Conservation (phyloP, 441 rosid genomes). For the Bruguiera hainesii region DNA sequence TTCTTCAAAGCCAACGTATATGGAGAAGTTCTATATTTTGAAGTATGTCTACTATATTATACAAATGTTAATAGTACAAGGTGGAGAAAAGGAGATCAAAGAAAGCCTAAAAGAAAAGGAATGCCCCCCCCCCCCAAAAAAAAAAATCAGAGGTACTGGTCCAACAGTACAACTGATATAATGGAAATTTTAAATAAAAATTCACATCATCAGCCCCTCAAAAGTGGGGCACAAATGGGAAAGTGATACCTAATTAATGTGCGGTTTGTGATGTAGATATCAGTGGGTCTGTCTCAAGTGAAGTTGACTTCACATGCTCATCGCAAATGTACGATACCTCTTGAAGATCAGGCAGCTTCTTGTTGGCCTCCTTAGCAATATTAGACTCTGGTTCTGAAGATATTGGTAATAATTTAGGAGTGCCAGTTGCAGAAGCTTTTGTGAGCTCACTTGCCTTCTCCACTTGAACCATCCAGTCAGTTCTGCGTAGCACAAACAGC, state of each 20-base stretch:
- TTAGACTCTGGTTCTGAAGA: conserved; percentile 18
- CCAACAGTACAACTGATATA: conserved; percentile 14
- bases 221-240: conserved; percentile 35
- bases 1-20: neutral
- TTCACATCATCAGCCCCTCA: conserved; percentile 26
- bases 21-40: neutral
- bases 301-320: conserved; percentile 34
- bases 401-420: conserved; percentile 21
- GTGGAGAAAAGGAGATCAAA: neutral
- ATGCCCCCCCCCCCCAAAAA: neutral
- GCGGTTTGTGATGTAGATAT: conserved; percentile 26
- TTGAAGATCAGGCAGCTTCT: conserved; percentile 27
- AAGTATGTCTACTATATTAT: conserved; percentile 17
- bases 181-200: conserved; percentile 17
- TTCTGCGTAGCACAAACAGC: conserved; percentile 56
- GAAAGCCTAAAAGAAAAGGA: neutral
- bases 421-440: conserved; percentile 19
- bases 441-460: conserved; percentile 69
- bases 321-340: conserved; percentile 33
- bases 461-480: conserved; percentile 73
- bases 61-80: conserved; percentile 26
- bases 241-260: conserved; percentile 25
- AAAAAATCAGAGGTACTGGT: neutral
- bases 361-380: neutral
- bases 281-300: conserved; percentile 55